Conservation (phyloP, 2,329 filamentous ascomycete genomes). For the Phaeosphaeria sp. region DNA sequence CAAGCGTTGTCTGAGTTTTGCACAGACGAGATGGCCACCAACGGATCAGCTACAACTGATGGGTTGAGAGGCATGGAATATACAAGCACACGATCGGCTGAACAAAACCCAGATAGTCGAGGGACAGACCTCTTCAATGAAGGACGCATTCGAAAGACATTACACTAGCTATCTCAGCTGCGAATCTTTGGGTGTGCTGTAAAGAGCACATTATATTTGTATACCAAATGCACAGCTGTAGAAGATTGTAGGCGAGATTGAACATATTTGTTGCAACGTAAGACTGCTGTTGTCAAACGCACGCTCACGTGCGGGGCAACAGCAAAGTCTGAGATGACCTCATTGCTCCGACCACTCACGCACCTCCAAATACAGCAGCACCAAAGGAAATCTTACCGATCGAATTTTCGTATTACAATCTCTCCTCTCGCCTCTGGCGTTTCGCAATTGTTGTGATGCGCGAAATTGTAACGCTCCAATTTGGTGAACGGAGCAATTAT, state of each 20-base stretch:
- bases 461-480: slow-evolving; percentile 92
- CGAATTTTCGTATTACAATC: not conserved
- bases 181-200: not conserved
- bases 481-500: slow-evolving; percentile 92
- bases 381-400: not conserved
- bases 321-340: slow-evolving; percentile 1
- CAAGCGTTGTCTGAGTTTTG: slow-evolving; percentile 94
- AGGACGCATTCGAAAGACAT: not conserved
- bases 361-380: not conserved
- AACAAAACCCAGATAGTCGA: not conserved
- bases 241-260: not conserved
- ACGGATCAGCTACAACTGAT: slow-evolving; percentile 92
- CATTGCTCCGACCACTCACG: not conserved
- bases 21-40: slow-evolving; percentile 94
- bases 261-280: not conserved
- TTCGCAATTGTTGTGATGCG: slow-evolving; percentile 66
- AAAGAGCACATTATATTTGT: not conserved
- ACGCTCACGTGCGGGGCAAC: slow-evolving; percentile 35
- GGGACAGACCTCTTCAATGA: not conserved
- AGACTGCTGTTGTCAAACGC: slow-evolving; percentile 13
- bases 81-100: not conserved
- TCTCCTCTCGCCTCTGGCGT: not conserved
- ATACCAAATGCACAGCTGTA: not conserved
- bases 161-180: not conserved
- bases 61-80: slow-evolving; percentile 63